Evolutionary conservation across 805 yeast genomes (phyloP), one percentile per base, ranked within the genome.

Genomic region (Sungouiella thailandica): DNA sequence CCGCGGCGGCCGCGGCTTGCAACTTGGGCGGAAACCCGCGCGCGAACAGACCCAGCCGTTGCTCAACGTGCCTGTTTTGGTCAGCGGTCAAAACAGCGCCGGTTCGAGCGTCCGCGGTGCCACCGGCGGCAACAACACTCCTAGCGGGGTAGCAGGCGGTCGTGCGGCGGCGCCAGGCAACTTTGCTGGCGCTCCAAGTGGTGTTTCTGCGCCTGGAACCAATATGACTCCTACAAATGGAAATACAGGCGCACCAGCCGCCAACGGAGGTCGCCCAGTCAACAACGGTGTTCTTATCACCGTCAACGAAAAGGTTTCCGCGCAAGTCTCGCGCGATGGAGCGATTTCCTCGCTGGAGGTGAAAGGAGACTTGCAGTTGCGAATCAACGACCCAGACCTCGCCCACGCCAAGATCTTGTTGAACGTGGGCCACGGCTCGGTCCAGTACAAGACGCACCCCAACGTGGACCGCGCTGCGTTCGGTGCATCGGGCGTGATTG

Each of bases 381-480:
- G 96, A 56, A 78, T 93, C 43, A 88, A 83, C 57, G 76, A 88
- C 50, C 67, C 83, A n/a, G 74, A 70, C 25, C 69, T 80, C 44
- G 78, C 94, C 10, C 74, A 72, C 46, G 74, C 87, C 35, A 76
- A 74, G 53, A 70, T 93, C 39, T 53, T 73, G 41, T 64, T 89
- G 44, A 58, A 65, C 26, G 47, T 40, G 31, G 69, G 78, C 26
- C 67, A 61, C 15, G 71, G 72, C 19, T 58, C 68, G 24, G 66
- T 78, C 29, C 88, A 82, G 53, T 93, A 76, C 68, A 89, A 89
- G 60, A 88, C 97, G 11, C 96, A 93, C 67, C 98, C 98, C 43
- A 89, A 90, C 56, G 94, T 93, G 45, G 97, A 93, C 63, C 81
- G 84, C 52, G 65, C 64, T 26, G 59, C 76, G 52, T 93, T 90